A percentile compares a stretch with the other conserved stretches of the same genome.
Conservation (phyloP, 2,329 filamentous ascomycete species). For the Xylaria sp. region DNA sequence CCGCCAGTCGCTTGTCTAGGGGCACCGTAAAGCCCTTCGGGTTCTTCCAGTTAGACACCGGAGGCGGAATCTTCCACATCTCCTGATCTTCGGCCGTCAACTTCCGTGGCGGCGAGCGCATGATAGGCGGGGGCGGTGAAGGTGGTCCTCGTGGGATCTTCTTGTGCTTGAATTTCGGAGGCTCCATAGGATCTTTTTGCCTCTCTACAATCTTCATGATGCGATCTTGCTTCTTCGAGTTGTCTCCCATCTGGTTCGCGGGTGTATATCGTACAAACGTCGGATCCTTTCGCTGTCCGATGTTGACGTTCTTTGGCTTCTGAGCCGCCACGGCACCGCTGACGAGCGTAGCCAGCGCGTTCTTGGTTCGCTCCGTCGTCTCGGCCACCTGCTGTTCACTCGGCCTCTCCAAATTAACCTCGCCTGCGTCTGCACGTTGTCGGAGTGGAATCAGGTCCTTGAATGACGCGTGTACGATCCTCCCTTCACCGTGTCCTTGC, state of each 20-base stretch:
- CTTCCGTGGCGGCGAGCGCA: constrained; percentile 93
- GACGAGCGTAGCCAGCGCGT: constrained; percentile 80
- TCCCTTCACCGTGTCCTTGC: constrained; percentile 80
- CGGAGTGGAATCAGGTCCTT: constrained; percentile 94
- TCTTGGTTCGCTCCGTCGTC: constrained; percentile 85
- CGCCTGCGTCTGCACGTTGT: constrained; percentile 89
- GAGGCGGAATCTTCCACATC: constrained; percentile 85
- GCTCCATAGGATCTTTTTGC: constrained; percentile 89
- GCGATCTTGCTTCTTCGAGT: constrained; percentile 84
- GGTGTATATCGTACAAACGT: constrained; percentile 97
- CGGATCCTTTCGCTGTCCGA: constrained; percentile 77
- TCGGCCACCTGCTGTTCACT: constrained; percentile 81
- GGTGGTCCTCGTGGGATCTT: constrained; percentile 94
- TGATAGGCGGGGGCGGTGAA: constrained; percentile 87
- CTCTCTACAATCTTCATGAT: constrained; percentile 98
- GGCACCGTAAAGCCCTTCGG: constrained; percentile 97
- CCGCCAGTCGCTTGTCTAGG: constrained; percentile 90
- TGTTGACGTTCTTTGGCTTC: constrained; percentile 93
- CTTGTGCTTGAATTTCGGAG: constrained; percentile 98
- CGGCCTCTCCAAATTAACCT: constrained; percentile 84
- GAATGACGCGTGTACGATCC: constrained; percentile 92
- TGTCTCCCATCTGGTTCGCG: constrained; percentile 91
- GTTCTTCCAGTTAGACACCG: constrained; percentile 99
- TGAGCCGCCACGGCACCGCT: constrained; percentile 86
- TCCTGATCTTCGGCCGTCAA: constrained; percentile 97